Evolutionary conservation across 179 eudicot species (phyloP).

Genomic region (Gypsophila paniculata): DNA sequence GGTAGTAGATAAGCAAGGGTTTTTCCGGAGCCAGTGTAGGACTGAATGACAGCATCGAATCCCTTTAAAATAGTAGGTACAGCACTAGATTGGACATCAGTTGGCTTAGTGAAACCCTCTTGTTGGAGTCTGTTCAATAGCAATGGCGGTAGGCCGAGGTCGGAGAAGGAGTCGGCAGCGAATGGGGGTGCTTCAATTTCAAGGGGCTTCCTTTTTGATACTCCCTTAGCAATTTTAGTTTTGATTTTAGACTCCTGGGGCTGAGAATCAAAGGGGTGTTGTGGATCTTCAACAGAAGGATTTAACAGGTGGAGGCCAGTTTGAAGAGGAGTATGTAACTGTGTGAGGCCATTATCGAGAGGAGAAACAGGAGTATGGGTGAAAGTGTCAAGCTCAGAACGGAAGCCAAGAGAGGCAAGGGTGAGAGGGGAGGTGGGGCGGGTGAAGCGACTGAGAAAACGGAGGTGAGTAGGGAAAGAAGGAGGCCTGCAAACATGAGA

Average conservation of each 20-base stretch:
- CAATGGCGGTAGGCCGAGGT: slow-evolving; percentile 74
- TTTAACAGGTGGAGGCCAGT: slow-evolving; percentile 19
- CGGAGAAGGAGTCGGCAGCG: slow-evolving; percentile 74
- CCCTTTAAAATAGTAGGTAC: slow-evolving; percentile 64
- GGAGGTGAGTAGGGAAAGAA: slow-evolving; percentile 33
- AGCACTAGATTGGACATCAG: slow-evolving; percentile 83
- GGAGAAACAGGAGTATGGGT: slow-evolving; percentile 27
- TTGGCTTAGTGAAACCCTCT: slow-evolving; percentile 67
- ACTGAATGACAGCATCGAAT: slow-evolving; percentile 78
- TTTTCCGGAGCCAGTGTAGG: slow-evolving; percentile 93
- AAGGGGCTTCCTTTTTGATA: slow-evolving; percentile 35
- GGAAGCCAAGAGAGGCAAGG: slow-evolving; percentile 58
- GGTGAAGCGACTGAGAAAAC: slow-evolving; percentile 32
- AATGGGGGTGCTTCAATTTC: slow-evolving; percentile 61
- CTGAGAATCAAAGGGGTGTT: slow-evolving; percentile 24
- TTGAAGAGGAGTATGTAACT: slow-evolving; percentile 22
- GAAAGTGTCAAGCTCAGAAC: slow-evolving; percentile 28
- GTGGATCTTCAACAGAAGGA: slow-evolving; percentile 15
- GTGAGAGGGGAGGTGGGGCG: slow-evolving; percentile 48
- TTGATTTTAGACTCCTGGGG: slow-evolving; percentile 42
- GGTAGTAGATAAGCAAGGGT: slow-evolving; percentile 88
- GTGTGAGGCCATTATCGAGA: slow-evolving; percentile 23
- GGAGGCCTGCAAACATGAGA: slow-evolving; percentile 35
- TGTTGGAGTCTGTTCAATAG: slow-evolving; percentile 61
- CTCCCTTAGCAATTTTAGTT: slow-evolving; percentile 31